Percentiles rank a stretch among this genome's conserved stretches.
phyloP scores from a whole-genome alignment of 768 basidiomycete species.

The Tricholoma matsutake region DNA sequence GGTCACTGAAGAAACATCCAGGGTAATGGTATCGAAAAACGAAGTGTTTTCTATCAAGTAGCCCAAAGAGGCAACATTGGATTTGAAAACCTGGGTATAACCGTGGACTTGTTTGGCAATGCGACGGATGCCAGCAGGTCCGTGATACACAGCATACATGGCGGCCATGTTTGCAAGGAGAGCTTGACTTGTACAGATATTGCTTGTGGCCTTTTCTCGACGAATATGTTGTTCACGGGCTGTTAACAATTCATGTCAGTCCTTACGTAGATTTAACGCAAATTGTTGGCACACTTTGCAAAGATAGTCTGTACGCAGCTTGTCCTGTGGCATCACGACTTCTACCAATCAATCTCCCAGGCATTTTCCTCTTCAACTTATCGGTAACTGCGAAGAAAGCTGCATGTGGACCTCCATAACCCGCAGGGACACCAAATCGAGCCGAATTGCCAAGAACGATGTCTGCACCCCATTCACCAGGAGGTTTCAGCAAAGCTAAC shows the following conservation, averaged over 20 bases:
- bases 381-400: conserved; percentile 97
- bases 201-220: conserved; percentile 96
- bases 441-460: conserved; percentile 94
- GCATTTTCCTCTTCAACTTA: conserved; percentile 94
- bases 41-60: conserved; percentile 66
- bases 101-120: conserved; percentile 92
- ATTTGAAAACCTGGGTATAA: conserved; percentile 74
- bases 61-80: conserved; percentile 65
- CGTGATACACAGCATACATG: conserved; percentile 98
- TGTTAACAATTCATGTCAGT: conserved; percentile 25
- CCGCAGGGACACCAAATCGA: conserved; percentile 93
- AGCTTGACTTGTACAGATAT: conserved; percentile 97
- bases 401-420: conserved; percentile 97
- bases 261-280: not conserved
- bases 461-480: conserved; percentile 99
- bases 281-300: conserved; percentile 75
- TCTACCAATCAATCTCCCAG: conserved; percentile 91
- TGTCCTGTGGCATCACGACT: conserved; percentile 84
- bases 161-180: conserved; percentile 99
- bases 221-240: conserved; percentile 97
- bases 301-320: conserved; percentile 85
- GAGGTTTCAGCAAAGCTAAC: conserved; percentile 88
- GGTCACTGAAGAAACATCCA: conserved; percentile 64
- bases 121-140: conserved; percentile 76
- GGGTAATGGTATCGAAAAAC: conserved; percentile 91